Conservation (phyloP, 2,329 filamentous ascomycete genomes). For the Aspergillus unguis region DNA sequence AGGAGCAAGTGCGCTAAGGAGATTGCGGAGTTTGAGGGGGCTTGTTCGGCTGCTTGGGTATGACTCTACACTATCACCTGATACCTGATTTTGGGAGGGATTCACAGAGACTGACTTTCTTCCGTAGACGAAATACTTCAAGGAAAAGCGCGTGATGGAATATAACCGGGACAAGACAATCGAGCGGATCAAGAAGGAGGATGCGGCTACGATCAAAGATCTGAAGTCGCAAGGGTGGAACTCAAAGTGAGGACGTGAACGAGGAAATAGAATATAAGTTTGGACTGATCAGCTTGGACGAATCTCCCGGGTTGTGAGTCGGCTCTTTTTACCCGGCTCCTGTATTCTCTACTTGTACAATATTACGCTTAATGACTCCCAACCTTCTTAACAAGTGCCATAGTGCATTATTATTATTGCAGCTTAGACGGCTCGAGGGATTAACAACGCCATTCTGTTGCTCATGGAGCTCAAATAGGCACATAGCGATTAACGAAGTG, state of each 20-base stretch:
- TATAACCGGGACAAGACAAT: conserved; percentile 78
- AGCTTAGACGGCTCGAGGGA: not conserved
- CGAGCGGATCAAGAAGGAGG: conserved; percentile 69
- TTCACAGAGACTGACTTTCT: conserved; percentile 13
- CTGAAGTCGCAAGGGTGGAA: conserved; percentile 42
- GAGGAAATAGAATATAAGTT: not conserved
- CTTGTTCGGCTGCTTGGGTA: conserved; percentile 90
- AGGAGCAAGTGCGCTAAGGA: conserved; percentile 59
- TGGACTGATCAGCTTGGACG: not conserved
- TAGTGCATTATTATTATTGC: conserved; percentile 7
- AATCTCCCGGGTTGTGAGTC: not conserved
- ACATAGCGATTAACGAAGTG: not conserved
- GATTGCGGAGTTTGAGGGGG: conserved; percentile 68
- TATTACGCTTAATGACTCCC: conserved; percentile 16
- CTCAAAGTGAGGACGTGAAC: conserved; percentile 17
- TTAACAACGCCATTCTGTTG: not conserved
- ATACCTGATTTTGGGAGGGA: not conserved
- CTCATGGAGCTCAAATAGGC: not conserved
- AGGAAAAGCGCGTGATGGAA: conserved; percentile 92
- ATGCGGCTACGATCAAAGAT: conserved; percentile 60
- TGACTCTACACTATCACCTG: conserved; percentile 32
- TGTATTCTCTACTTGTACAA: conserved; percentile 14
- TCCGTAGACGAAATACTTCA: conserved; percentile 89
- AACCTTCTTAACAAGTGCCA: conserved; percentile 2
- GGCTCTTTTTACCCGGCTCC: not conserved